These are phyloP conservation scores for Claviceps citrina DNA, from an alignment of 2,329 filamentous ascomycete genomes.

Conservation along the genomic window DNA sequence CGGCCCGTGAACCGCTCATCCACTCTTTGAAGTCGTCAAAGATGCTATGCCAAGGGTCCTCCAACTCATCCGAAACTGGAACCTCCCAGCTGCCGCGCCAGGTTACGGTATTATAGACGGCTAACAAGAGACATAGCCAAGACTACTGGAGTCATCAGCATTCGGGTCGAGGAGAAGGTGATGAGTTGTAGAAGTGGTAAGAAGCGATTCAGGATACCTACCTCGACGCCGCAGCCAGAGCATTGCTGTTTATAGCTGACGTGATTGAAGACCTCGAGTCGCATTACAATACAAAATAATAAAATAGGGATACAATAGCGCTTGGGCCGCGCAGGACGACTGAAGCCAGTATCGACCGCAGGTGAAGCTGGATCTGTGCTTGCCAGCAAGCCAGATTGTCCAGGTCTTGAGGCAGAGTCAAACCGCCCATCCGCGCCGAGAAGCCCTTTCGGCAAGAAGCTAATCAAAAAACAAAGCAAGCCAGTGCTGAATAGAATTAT, in stretches of 20 bases:
- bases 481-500: conserved; percentile 32
- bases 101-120: conserved; percentile 29
- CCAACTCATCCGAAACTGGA: conserved; percentile 18
- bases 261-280: conserved; percentile 32
- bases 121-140: conserved; percentile 30
- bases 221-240: conserved; percentile 33
- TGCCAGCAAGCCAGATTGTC: conserved; percentile 11
- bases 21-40: conserved; percentile 33
- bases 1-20: conserved; percentile 27
- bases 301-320: conserved; percentile 30
- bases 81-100: conserved; percentile 17
- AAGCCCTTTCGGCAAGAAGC: conserved; percentile 29
- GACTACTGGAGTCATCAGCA: conserved; percentile 18
- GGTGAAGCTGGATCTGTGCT: conserved; percentile 9
- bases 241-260: conserved; percentile 35
- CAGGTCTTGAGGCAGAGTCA: conserved; percentile 12
- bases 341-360: conserved; percentile 20
- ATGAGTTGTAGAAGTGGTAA: not conserved
- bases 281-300: conserved; percentile 28
- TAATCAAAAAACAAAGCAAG: conserved; percentile 23
- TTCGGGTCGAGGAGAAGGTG: not conserved
- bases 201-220: conserved; percentile 8
- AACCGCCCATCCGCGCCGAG: conserved; percentile 33
- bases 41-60: conserved; percentile 33
- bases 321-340: conserved; percentile 30